Evolutionary conservation across 225 moss, liverwort and hornwort genomes (phyloP), one percentile per base, ranked within the genome.

Genomic region (Rhytidiadelphus loreus): DNA sequence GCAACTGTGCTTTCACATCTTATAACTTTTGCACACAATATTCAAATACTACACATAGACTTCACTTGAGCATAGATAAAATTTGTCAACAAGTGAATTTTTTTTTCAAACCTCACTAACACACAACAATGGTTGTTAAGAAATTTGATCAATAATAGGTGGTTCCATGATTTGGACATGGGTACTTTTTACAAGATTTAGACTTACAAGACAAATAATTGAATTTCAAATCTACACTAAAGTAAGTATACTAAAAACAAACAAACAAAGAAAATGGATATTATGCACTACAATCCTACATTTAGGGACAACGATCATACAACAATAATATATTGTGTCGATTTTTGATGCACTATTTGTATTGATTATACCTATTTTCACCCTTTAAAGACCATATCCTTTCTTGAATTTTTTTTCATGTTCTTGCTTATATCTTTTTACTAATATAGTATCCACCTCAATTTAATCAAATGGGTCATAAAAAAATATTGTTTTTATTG

Each of bases 401-500:
- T 69, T 41, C 14, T 22, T 68, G n/a, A n/a, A 23, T 22, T n/a
- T 68, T 71, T 43, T 25, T 15, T 3, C 26, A n/a, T n/a, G 9
- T 43, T 41, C 16, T 41, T 71, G 9, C 4, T 41, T 43, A 43
- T 9, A 28, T 28, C 5, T 43, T 43, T 71, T 26, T 17, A 72
- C 1, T 16, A 44, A 17, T 44, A 44, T 28, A 16, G 3, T 44
- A 28, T 74, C 19, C 15, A 74, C 18, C 4, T 73, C 30, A 46
- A 46, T 73, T 73, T 72, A 28, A 28, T 28, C 16, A 29, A 72
- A 72, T 12, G 2, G 17, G 3, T 43, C 2, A 44, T 2, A 72
- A 44, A 29, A 17, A 0, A 0, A 28, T 3, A 26, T 28, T 43
- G 0, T 12, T 72, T 28, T 17, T 28, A 16, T n/a, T 7, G 8